These are phyloP conservation scores for Hansenula sp. DNA, from an alignment of 1,139 yeast species.

Conservation along the genomic window DNA sequence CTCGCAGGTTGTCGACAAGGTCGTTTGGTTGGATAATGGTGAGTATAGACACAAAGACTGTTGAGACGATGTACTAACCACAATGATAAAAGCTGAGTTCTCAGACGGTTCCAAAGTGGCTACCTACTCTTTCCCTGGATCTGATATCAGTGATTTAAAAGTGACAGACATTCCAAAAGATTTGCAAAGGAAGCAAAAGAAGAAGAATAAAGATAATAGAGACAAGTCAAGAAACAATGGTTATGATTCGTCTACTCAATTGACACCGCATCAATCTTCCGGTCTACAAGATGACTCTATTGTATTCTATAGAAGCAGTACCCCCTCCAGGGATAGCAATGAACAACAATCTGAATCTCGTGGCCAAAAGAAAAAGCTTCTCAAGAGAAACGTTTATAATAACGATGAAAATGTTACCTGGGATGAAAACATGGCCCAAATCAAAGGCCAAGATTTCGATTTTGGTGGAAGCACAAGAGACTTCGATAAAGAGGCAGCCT, in stretches of 20 bases:
- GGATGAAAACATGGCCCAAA: slow-evolving; percentile 48
- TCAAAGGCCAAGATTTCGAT: slow-evolving; percentile 71
- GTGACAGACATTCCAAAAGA: slow-evolving; percentile 29
- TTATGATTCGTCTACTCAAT: not conserved
- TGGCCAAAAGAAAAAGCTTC: slow-evolving; percentile 5
- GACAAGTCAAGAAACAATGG: not conserved
- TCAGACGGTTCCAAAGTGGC: slow-evolving; percentile 5
- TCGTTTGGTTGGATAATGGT: slow-evolving; percentile 37
- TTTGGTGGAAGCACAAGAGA: slow-evolving; percentile 78
- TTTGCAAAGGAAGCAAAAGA: slow-evolving; percentile 12
- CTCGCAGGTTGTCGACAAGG: slow-evolving; percentile 37
- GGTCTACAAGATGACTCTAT: slow-evolving; percentile 14
- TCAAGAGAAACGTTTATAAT: slow-evolving; percentile 6
- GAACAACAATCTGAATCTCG: slow-evolving; percentile 7
- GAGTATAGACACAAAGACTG: slow-evolving; percentile 8
- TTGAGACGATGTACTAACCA: too few relatives aligned
- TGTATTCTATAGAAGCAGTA: slow-evolving; percentile 8
- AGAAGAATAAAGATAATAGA: slow-evolving; percentile 10
- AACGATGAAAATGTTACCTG: slow-evolving; percentile 36
- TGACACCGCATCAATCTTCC: not conserved
- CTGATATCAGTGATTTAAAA: slow-evolving; percentile 28
- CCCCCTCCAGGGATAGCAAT: not conserved
- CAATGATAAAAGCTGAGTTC: slow-evolving; percentile 10
- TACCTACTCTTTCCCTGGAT: slow-evolving; percentile 13
- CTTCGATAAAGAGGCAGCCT: slow-evolving; percentile 79